Evolutionary conservation across 2,329 filamentous ascomycete species (phyloP).

Genomic region (Alternaria conjuncta): DNA sequence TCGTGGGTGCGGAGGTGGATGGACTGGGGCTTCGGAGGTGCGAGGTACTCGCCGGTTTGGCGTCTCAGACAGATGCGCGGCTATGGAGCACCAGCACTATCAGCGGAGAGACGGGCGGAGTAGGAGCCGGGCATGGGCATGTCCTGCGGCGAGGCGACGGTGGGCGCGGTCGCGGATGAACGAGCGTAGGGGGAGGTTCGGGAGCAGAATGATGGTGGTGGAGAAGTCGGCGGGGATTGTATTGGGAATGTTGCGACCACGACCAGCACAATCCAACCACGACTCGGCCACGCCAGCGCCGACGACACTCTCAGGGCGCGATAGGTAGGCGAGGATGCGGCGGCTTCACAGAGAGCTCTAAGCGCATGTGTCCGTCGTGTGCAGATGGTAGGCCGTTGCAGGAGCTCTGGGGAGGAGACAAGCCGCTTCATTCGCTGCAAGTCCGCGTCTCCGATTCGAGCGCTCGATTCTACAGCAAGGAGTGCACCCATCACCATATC

Average conservation of each 20-base stretch:
- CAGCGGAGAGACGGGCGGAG: conserved; percentile 24
- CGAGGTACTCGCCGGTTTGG: conserved; percentile 24
- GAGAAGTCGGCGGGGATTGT: conserved; percentile 25
- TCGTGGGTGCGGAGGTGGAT: conserved; percentile 24
- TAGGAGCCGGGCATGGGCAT: conserved; percentile 35
- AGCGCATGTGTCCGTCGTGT: neutral
- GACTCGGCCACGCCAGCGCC: conserved; percentile 10
- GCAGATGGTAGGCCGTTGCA: conserved; percentile 10
- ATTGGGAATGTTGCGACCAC: conserved; percentile 17
- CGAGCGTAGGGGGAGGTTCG: conserved; percentile 25
- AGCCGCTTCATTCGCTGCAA: conserved; percentile 30
- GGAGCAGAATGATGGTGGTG: conserved; percentile 16
- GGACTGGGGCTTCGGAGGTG: conserved; percentile 29
- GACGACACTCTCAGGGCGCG: neutral
- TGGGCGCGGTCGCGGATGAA: conserved; percentile 22
- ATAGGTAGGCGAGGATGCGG: neutral
- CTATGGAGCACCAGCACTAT: conserved; percentile 35
- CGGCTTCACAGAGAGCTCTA: neutral
- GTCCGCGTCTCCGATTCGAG: conserved; percentile 30
- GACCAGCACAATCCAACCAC: conserved; percentile 5
- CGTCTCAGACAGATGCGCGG: conserved; percentile 30
- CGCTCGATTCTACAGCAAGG: conserved; percentile 4
- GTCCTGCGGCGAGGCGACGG: conserved; percentile 30
- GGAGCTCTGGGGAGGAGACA: conserved; percentile 9
- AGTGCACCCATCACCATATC: neutral